Evolutionary conservation across 768 basidiomycete genomes (phyloP).

Genomic region (Trametes punicea): DNA sequence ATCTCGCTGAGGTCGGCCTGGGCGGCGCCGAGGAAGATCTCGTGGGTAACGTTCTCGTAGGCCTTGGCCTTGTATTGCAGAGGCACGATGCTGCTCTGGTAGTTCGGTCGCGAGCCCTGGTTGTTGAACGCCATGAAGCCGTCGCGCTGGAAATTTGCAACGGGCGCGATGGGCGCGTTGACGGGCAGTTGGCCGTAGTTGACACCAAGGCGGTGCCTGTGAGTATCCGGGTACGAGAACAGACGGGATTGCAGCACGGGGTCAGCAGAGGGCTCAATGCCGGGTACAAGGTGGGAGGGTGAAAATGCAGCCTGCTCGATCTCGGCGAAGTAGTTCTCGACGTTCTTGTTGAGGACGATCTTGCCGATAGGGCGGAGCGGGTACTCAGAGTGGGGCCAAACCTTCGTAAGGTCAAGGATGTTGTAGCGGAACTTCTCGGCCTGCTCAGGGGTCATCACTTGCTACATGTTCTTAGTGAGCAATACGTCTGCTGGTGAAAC

Average conservation of each 20-base stretch:
- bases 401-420: constrained; percentile 85
- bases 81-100: constrained; percentile 74
- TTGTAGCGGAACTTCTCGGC: constrained; percentile 91
- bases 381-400: constrained; percentile 85
- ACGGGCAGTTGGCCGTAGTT: constrained; percentile 89
- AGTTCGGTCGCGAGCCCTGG: constrained; percentile 86
- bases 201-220: constrained; percentile 72
- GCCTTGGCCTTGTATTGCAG: constrained; percentile 52
- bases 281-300: constrained; percentile 83
- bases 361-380: constrained; percentile 90
- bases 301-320: constrained; percentile 91
- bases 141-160: constrained; percentile 92
- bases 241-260: constrained; percentile 92
- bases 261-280: constrained; percentile 87
- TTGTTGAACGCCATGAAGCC: constrained; percentile 66
- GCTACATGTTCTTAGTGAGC: constrained; percentile 36
- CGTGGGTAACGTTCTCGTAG: constrained; percentile 51
- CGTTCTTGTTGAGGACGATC: constrained; percentile 75
- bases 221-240: constrained; percentile 92
- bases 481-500: not conserved
- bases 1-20: constrained; percentile 68
- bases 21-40: constrained; percentile 71
- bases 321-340: constrained; percentile 90
- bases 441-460: constrained; percentile 92
- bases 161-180: constrained; percentile 70